Conservation (phyloP, 805 yeast species). For the Yamadazyma paraphyllophila region DNA sequence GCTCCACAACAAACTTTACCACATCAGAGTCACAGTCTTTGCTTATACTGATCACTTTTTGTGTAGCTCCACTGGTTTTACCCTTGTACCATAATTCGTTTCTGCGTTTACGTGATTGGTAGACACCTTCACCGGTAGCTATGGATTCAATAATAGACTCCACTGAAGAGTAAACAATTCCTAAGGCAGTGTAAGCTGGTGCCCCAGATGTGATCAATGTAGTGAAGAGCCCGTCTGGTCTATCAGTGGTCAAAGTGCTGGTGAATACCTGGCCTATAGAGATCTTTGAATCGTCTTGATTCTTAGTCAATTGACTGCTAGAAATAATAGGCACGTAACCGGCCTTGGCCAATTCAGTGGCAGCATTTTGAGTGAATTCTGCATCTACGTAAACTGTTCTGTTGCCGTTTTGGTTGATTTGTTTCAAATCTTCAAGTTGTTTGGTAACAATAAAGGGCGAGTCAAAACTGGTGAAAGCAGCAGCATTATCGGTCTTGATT, state of each 20-base stretch:
- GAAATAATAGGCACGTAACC: conserved; percentile 34
- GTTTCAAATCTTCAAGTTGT: conserved; percentile 17
- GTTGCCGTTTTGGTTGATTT: conserved; percentile 25
- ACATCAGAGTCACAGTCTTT: conserved; percentile 94
- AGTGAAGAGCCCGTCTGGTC: conserved; percentile 81
- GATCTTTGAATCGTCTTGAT: conserved; percentile 18
- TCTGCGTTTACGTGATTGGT: conserved; percentile 75
- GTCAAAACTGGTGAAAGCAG: conserved; percentile 8
- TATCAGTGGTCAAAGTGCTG: conserved; percentile 66
- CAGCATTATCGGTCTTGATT: conserved; percentile 17
- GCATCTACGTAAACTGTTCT: conserved; percentile 24
- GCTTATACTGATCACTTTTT: conserved; percentile 62
- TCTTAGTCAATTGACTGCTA: conserved; percentile 24
- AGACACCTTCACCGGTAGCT: conserved; percentile 80
- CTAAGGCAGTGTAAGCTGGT: conserved; percentile 52
- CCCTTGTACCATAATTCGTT: conserved; percentile 97
- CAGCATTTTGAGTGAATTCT: conserved; percentile 20
- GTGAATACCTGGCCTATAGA: conserved; percentile 47
- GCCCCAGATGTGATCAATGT: conserved; percentile 79
- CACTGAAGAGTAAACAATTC: conserved; percentile 85
- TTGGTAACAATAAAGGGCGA: conserved; percentile 20
- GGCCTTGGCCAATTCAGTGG: conserved; percentile 23
- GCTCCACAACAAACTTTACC: conserved; percentile 81
- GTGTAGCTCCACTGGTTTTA: conserved; percentile 94
- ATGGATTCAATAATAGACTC: conserved; percentile 83